Evolutionary conservation across 306 rosid species (phyloP).

Genomic region (Rubus parviflorus): DNA sequence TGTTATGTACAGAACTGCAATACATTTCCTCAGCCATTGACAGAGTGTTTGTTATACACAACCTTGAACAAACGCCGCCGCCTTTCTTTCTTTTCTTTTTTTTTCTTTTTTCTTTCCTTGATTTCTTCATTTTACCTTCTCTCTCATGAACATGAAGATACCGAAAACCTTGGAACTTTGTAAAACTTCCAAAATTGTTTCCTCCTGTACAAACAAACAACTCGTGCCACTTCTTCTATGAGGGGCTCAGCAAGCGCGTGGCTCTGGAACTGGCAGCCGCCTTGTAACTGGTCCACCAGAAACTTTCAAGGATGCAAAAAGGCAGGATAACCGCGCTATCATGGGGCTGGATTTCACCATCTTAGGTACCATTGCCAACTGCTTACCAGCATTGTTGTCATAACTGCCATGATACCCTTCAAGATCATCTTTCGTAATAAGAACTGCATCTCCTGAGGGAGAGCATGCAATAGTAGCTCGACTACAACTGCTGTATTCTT

Average conservation of each 20-base stretch:
- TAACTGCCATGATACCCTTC: constrained; percentile 75
- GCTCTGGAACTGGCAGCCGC: constrained; percentile 78
- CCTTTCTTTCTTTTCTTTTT: not conserved
- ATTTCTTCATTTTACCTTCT: constrained; percentile 30
- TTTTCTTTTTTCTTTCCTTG: not conserved
- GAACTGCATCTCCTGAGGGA: constrained; percentile 82
- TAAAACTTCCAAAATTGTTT: constrained; percentile 37
- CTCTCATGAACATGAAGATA: constrained; percentile 52
- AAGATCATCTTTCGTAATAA: constrained; percentile 88
- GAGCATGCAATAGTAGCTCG: constrained; percentile 47
- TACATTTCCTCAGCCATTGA: constrained; percentile 28
- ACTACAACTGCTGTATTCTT: constrained; percentile 52
- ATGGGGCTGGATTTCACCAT: constrained; percentile 61
- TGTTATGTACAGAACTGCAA: constrained; percentile 15
- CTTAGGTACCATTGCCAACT: constrained; percentile 57
- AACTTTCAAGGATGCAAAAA: constrained; percentile 77
- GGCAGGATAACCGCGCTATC: constrained; percentile 82
- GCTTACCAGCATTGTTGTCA: constrained; percentile 42
- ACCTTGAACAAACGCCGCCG: constrained; percentile 32
- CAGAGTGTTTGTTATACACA: constrained; percentile 34
- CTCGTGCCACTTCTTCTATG: constrained; percentile 16
- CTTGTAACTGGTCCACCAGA: constrained; percentile 57
- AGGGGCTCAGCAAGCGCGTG: constrained; percentile 77
- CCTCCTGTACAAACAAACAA: constrained; percentile 47
- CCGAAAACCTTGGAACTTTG: constrained; percentile 34